Percentiles rank a stretch among this genome's conserved stretches.
Evolutionary conservation across 2,329 filamentous ascomycete species (phyloP).

Genomic region (Ascosphaera apis): DNA sequence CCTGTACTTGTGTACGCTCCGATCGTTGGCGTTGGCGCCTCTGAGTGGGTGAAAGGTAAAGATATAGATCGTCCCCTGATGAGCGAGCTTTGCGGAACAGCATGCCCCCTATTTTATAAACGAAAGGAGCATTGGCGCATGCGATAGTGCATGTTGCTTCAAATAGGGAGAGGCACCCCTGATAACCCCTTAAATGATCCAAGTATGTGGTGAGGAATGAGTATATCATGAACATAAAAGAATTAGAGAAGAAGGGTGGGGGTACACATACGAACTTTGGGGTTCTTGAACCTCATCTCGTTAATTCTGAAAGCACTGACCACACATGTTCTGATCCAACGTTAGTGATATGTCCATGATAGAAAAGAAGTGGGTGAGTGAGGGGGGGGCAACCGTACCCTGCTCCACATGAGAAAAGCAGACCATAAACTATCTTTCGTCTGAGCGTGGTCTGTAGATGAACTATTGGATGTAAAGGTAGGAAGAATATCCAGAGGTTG

Average conservation of each 20-base stretch:
- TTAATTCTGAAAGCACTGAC: not conserved
- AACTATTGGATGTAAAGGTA: not conserved
- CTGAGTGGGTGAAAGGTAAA: too few relatives aligned
- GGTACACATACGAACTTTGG: too few relatives aligned
- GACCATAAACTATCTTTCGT: not conserved
- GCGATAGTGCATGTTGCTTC: not conserved
- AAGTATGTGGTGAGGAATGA: not conserved
- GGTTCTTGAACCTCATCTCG: too few relatives aligned
- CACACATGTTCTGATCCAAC: not conserved
- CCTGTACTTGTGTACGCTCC: too few relatives aligned
- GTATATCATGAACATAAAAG: too few relatives aligned
- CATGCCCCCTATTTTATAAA: not conserved
- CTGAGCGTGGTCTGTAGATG: not conserved
- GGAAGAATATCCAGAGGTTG: not conserved
- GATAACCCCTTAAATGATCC: not conserved
- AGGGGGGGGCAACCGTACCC: not conserved
- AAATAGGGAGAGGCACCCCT: not conserved
- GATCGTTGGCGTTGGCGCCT: too few relatives aligned
- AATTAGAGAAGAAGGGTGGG: too few relatives aligned
- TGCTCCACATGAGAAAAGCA: not conserved
- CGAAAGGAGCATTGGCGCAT: not conserved
- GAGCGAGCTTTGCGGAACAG: too few relatives aligned
- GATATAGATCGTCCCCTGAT: too few relatives aligned
- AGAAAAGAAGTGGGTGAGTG: not conserved
- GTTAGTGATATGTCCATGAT: not conserved